phyloP scores from a whole-genome alignment of 495 filamentous ascomycete species.

The Lophiotrema nucula region DNA sequence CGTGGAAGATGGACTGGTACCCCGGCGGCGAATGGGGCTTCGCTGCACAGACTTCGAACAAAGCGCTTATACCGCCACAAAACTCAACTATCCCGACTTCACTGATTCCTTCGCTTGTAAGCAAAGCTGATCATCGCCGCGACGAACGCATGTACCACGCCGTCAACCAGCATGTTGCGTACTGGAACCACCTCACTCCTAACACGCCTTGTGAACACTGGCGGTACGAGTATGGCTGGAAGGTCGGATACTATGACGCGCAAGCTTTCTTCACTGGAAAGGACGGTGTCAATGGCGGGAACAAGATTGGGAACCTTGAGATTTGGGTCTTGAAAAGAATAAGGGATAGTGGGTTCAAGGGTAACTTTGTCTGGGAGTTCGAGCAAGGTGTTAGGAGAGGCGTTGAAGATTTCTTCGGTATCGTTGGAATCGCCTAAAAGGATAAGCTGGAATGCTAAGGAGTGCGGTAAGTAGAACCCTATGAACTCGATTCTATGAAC shows the following conservation, averaged over 20 bases:
- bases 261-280: constrained; percentile 47
- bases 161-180: constrained; percentile 42
- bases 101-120: constrained; percentile 37
- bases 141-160: constrained; percentile 36
- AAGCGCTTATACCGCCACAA: constrained; percentile 43
- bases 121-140: constrained; percentile 38
- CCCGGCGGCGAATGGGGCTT: constrained; percentile 58
- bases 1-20: constrained; percentile 56
- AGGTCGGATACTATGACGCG: constrained; percentile 53
- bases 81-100: constrained; percentile 38
- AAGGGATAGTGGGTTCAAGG: constrained; percentile 45
- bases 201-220: constrained; percentile 49
- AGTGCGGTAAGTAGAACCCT: too few relatives aligned
- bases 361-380: constrained; percentile 50
- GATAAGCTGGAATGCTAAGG: too few relatives aligned
- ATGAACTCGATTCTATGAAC: too few relatives aligned
- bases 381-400: constrained; percentile 53
- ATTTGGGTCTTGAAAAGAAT: constrained; percentile 56
- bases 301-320: constrained; percentile 51
- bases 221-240: constrained; percentile 53
- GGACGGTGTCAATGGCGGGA: constrained; percentile 2
- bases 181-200: constrained; percentile 48
- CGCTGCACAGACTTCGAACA: constrained; percentile 35
- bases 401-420: constrained; percentile 43
- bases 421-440: constrained; percentile 33